These are phyloP conservation scores for Aspergillus nomiae DNA, from an alignment of 2,329 filamentous ascomycete genomes.

Conservation along the genomic window DNA sequence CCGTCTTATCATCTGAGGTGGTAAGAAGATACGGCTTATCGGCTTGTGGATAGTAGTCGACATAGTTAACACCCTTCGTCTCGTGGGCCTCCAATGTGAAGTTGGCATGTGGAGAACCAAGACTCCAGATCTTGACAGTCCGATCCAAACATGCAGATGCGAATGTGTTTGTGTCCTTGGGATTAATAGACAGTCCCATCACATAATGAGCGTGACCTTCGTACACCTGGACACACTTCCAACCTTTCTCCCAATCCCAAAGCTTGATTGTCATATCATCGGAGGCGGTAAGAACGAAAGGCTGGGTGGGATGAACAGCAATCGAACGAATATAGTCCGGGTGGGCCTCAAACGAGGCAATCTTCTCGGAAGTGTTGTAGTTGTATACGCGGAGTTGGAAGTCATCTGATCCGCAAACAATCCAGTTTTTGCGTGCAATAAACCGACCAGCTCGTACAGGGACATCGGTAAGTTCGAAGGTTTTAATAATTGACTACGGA, in stretches of 20 bases:
- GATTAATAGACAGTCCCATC: conserved; percentile 96
- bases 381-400: conserved; percentile 92
- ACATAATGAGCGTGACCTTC: conserved; percentile 97
- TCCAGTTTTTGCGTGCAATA: conserved; percentile 98
- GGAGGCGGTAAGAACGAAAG: conserved; percentile 91
- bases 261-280: conserved; percentile 99
- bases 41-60: conserved; percentile 77
- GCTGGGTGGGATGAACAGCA: conserved; percentile 90
- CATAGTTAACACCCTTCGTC: conserved; percentile 95
- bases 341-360: conserved; percentile 94
- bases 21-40: conserved; percentile 87
- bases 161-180: conserved; percentile 92
- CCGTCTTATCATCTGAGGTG: conserved; percentile 92
- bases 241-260: conserved; percentile 98
- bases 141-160: conserved; percentile 93
- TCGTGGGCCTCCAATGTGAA: conserved; percentile 97
- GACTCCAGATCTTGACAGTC: conserved; percentile 97
- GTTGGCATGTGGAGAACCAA: conserved; percentile 91
- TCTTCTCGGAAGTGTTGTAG: conserved; percentile 99
- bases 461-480: conserved; percentile 97
- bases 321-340: conserved; percentile 98
- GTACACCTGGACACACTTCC: conserved; percentile 97
- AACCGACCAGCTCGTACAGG: conserved; percentile 96
- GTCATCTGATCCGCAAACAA: conserved; percentile 91
- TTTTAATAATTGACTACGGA: conserved; percentile 82